Base-by-base conservation (phyloP, 2,329 filamentous ascomycete species). In the Alternaria triticina region DNA sequence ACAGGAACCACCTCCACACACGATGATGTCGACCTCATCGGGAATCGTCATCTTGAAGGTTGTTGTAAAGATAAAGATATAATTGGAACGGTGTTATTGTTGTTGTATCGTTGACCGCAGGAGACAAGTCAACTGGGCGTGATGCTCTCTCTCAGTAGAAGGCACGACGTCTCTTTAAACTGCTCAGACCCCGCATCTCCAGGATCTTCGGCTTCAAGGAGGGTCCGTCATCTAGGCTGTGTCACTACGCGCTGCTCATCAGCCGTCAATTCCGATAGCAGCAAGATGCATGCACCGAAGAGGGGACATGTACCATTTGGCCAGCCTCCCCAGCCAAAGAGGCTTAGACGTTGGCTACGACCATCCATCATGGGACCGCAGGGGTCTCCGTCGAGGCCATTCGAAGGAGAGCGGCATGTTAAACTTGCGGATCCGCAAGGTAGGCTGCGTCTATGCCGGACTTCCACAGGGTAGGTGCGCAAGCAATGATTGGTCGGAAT, bases 21-120 rank as follows among this genome's bases (percentile, higher is more conserved):
- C 90, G 71, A 93, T 93, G 71, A 94, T 93, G 77, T 93, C 91
- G 74, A 92, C 91, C 83, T 93, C 91, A 62, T 93, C 90, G 36
- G 91, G 90, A 66, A 93, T 84, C 68, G 85, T 87, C 85, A 88
- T 89, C 28, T 65, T 77, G 71, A 59, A 55, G 50, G 25, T 15
- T 40, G 17, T 57, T 27, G 23, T 59, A 17, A 8, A 28, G 60
- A 47, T 49, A 40, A 57, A 47, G 57, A 54, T 56, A 45, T 33
- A 25, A 49, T 61, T 56, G 12, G 36, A 12, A 60, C 10, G 20
- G 13, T 61, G 49, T 33, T 52, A 23, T n/a, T 55, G 40, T 20
- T 55, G 27, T 46, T 54, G 28, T 17, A 23, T 56, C 13, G 59
- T 59, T 64, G 63, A 74, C 70, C 74, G 61, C 73, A 78, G 72